Conservation (phyloP, 345 rosid genomes). For the Erucastrum elatum region DNA sequence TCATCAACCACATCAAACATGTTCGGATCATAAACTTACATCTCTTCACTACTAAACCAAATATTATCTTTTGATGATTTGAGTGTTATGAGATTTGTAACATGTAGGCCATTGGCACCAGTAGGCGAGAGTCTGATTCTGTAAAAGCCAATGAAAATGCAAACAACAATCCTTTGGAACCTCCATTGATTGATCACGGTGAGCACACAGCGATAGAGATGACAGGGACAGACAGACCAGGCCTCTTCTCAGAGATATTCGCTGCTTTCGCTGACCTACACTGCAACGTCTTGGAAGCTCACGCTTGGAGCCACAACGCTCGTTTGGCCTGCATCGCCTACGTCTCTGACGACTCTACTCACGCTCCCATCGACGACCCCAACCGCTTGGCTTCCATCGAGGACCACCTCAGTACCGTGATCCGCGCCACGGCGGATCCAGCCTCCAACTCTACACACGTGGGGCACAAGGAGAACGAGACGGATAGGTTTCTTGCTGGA, state of each 20-base stretch:
- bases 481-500: constrained; percentile 42
- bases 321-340: constrained; percentile 67
- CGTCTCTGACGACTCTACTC: constrained; percentile 52
- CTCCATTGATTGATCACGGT: constrained; percentile 13
- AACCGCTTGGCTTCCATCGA: constrained; percentile 61
- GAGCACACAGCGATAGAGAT: constrained; percentile 72
- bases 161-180: constrained; percentile 13
- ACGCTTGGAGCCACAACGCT: constrained; percentile 82
- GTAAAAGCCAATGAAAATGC: constrained; percentile 25
- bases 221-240: constrained; percentile 66
- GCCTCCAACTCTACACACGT: constrained; percentile 32
- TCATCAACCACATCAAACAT: constrained; percentile 60
- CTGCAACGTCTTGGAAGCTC: constrained; percentile 69
- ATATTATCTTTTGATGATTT: neutral
- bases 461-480: constrained; percentile 46
- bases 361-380: constrained; percentile 58
- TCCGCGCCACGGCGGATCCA: constrained; percentile 44
- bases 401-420: constrained; percentile 59
- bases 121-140: constrained; percentile 45
- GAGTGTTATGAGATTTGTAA: neutral
- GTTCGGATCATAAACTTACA: constrained; percentile 32
- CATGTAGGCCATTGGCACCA: constrained; percentile 58
- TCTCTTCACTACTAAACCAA: constrained; percentile 8
- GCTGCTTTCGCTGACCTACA: constrained; percentile 62
- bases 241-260: constrained; percentile 76